These are phyloP conservation scores for Solanum gracilifrons DNA, from an alignment of 257 asterid genomes.

Conservation along the genomic window DNA sequence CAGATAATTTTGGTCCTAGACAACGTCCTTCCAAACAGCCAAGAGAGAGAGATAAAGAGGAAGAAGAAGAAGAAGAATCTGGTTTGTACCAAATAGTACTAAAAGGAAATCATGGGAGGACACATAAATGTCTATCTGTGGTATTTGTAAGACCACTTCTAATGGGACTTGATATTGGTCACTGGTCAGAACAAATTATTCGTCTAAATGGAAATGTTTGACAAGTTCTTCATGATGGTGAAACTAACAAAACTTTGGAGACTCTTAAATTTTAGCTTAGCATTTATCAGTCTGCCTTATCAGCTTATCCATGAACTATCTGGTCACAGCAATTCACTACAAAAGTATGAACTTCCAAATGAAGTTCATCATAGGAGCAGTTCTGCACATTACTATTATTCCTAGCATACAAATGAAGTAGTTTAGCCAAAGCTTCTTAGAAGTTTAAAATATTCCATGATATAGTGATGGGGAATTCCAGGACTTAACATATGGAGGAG, in stretches of 20 bases:
- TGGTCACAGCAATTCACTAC: neutral
- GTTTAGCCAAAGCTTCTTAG: neutral
- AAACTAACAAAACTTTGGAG: neutral
- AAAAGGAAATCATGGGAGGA: neutral
- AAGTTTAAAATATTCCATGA: neutral
- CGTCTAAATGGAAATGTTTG: neutral
- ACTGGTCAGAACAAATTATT: neutral
- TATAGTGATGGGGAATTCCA: neutral
- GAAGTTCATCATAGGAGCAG: neutral
- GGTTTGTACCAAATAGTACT: neutral
- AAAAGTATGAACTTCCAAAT: neutral
- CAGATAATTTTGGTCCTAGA: neutral
- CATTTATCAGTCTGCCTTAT: neutral
- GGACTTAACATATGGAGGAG: neutral
- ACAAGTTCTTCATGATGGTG: neutral
- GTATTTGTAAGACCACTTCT: neutral
- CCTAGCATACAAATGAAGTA: neutral
- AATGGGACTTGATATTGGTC: neutral
- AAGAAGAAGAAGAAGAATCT: neutral
- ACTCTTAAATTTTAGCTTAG: neutral
- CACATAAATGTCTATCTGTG: neutral
- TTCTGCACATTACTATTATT: neutral
- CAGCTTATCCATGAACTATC: neutral
- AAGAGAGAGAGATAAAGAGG: neutral
- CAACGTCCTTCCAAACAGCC: neutral